A percentile compares a stretch with the other conserved stretches of the same genome.
These are phyloP conservation scores for Plenodomus lindquistii DNA, from an alignment of 2,329 filamentous ascomycete species.

Conservation along the genomic window DNA sequence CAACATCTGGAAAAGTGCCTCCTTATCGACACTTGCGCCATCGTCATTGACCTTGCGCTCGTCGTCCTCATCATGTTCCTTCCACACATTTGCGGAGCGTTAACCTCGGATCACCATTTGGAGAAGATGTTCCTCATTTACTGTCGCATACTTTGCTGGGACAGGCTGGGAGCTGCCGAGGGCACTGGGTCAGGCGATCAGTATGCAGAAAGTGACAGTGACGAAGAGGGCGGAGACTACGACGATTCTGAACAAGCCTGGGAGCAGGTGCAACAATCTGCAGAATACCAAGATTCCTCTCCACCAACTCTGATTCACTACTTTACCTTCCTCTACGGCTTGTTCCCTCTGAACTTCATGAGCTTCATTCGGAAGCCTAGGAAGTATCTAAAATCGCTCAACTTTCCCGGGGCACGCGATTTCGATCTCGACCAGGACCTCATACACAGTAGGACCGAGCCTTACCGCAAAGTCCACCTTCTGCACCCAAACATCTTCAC, in stretches of 20 bases:
- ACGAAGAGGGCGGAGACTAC: constrained; percentile 46
- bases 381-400: constrained; percentile 73
- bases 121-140: constrained; percentile 81
- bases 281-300: constrained; percentile 57
- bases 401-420: constrained; percentile 70
- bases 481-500: constrained; percentile 85
- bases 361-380: constrained; percentile 83
- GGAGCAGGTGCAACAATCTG: constrained; percentile 66
- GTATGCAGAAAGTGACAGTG: constrained; percentile 36
- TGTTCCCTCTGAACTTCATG: constrained; percentile 86
- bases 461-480: constrained; percentile 72
- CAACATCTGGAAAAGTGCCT: constrained; percentile 72
- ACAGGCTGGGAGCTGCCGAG: constrained; percentile 50
- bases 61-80: constrained; percentile 79
- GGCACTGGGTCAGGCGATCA: constrained; percentile 8
- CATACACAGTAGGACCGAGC: constrained; percentile 75
- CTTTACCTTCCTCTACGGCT: constrained; percentile 80
- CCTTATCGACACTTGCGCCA: constrained; percentile 76
- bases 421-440: constrained; percentile 78
- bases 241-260: constrained; percentile 52
- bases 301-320: constrained; percentile 73
- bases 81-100: constrained; percentile 75
- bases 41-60: constrained; percentile 73
- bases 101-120: constrained; percentile 64
- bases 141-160: constrained; percentile 78